These are phyloP conservation scores for Periglandula ipomoeae DNA, from an alignment of 2,329 filamentous ascomycete species.

Conservation along the genomic window DNA sequence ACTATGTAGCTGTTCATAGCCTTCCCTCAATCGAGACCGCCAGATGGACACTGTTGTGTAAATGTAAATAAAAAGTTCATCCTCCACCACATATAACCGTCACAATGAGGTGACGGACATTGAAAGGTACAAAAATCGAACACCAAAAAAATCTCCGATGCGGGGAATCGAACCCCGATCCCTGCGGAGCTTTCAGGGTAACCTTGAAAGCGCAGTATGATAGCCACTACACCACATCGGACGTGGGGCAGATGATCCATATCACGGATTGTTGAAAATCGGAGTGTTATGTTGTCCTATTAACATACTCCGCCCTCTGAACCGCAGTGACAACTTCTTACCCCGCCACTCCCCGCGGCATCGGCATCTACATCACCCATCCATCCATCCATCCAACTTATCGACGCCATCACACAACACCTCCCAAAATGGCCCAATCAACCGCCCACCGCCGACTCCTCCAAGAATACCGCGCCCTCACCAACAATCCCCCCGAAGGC, in stretches of 20 bases:
- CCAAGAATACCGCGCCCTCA: constrained; percentile 90
- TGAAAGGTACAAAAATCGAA: background rate
- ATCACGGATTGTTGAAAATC: background rate
- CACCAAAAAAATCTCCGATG: constrained; percentile 11
- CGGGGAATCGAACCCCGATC: constrained; percentile 17
- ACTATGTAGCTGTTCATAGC: no score
- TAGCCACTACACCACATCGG: constrained; percentile 16
- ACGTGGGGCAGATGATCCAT: constrained; percentile 4
- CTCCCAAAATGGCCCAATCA: constrained; percentile 43
- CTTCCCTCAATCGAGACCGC: no score
- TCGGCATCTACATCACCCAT: no score
- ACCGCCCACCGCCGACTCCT: constrained; percentile 74
- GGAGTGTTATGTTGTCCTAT: background rate
- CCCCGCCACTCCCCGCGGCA: no score
- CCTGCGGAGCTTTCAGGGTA: constrained; percentile 11
- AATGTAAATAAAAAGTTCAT: no score
- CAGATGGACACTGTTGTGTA: no score
- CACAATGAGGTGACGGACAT: no score
- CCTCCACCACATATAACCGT: no score
- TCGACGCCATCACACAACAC: background rate
- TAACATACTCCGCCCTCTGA: background rate
- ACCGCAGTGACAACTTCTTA: no score
- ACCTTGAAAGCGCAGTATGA: constrained; percentile 14
- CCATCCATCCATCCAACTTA: no score
- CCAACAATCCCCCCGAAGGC: constrained; percentile 91